phyloP scores from a whole-genome alignment of 225 moss, liverwort and hornwort species.

The Antitrichia curtipendula region DNA sequence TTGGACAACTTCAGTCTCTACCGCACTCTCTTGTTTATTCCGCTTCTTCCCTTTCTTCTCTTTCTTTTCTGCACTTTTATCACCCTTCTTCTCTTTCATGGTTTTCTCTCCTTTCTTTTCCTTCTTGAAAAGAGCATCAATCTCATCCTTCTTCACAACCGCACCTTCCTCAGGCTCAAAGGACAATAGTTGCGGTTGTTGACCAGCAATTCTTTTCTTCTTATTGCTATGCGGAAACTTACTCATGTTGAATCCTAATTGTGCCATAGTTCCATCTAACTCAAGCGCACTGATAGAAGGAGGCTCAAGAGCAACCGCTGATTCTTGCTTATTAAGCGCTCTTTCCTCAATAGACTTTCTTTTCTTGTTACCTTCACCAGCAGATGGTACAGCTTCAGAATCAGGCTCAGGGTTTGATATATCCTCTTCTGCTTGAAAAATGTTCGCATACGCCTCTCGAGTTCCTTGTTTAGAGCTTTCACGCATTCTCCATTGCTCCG shows the following conservation, averaged over 20 bases:
- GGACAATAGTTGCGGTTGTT: neutral
- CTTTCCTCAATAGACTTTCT: slow-evolving; percentile 14
- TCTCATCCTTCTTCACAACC: slow-evolving; percentile 32
- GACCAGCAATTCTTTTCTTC: slow-evolving; percentile 16
- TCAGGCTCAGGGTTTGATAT: neutral
- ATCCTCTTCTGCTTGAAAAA: slow-evolving; percentile 27
- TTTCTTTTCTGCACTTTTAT: neutral
- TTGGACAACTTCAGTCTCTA: neutral
- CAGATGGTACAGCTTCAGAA: neutral
- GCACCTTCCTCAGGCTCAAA: slow-evolving; percentile 35
- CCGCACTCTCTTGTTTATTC: neutral
- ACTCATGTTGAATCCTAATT: slow-evolving; percentile 27
- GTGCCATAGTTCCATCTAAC: slow-evolving; percentile 42
- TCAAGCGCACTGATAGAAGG: slow-evolving; percentile 25
- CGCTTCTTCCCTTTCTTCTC: slow-evolving; percentile 17
- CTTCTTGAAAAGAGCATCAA: slow-evolving; percentile 42
- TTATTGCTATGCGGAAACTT: slow-evolving; percentile 26
- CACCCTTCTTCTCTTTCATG: slow-evolving; percentile 3
- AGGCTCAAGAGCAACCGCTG: neutral
- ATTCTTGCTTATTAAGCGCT: neutral
- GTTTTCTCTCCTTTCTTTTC: slow-evolving; percentile 7
- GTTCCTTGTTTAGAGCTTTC: slow-evolving; percentile 75
- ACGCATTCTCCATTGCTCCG: slow-evolving; percentile 86
- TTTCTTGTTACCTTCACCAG: slow-evolving; percentile 22
- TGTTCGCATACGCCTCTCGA: slow-evolving; percentile 40